phyloP scores from a whole-genome alignment of 768 basidiomycete genomes.

The Xanthoconium stramineum region DNA sequence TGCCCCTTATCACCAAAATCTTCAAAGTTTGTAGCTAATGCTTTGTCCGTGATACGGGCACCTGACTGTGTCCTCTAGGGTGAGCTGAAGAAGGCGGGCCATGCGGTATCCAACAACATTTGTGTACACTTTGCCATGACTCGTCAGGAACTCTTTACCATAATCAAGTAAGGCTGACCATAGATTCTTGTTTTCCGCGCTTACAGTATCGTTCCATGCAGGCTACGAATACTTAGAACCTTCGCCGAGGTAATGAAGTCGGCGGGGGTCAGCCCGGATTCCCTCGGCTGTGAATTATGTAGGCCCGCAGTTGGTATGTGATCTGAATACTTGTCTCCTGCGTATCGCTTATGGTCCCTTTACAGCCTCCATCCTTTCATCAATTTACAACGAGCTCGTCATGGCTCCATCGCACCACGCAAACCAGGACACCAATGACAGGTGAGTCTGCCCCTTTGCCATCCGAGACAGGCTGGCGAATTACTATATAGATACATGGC shows the following conservation, averaged over 20 bases:
- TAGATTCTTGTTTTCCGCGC: not conserved
- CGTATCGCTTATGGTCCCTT: not conserved
- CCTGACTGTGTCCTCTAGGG: conserved; percentile 33
- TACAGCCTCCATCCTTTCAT: conserved; percentile 40
- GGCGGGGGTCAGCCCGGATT: conserved; percentile 43
- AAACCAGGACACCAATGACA: conserved; percentile 72
- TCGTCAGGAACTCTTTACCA: conserved; percentile 63
- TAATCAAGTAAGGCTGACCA: conserved; percentile 41
- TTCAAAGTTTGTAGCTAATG: conserved; percentile 31
- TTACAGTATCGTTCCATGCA: not conserved
- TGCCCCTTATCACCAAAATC: conserved; percentile 49
- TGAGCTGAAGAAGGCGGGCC: conserved; percentile 68
- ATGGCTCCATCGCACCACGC: conserved; percentile 61
- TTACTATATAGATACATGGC: conserved; percentile 47
- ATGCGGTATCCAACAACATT: conserved; percentile 53
- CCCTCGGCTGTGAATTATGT: conserved; percentile 71
- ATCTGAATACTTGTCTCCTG: not conserved
- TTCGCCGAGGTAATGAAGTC: conserved; percentile 52
- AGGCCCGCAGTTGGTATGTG: conserved; percentile 58
- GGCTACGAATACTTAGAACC: conserved; percentile 58
- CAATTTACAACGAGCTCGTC: conserved; percentile 61
- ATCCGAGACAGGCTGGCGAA: not conserved
- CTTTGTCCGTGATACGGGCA: not conserved
- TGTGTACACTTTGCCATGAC: conserved; percentile 65
- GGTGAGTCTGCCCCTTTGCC: not conserved